These are phyloP conservation scores for Amphichorda felina DNA, from an alignment of 2,329 filamentous ascomycete species.

Conservation along the genomic window DNA sequence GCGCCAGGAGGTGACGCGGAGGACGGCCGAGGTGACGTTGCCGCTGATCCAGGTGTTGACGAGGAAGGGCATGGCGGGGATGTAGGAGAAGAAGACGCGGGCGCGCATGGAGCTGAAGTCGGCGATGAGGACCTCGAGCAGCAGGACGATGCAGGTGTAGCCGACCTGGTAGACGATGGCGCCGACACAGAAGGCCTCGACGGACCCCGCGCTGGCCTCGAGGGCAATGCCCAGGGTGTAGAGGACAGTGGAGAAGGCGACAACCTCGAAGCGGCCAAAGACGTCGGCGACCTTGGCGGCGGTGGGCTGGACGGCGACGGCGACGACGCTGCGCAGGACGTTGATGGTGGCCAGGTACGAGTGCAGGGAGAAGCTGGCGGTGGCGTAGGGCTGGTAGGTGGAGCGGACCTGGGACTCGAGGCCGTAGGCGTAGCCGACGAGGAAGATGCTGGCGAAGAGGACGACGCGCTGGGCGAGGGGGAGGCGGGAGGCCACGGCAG, in stretches of 20 bases:
- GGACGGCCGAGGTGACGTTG: conserved; percentile 37
- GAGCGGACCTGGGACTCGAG: conserved; percentile 39
- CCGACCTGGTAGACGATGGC: conserved; percentile 46
- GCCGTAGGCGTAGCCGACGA: conserved; percentile 49
- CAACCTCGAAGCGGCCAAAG: conserved; percentile 48
- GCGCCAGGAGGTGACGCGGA: conserved; percentile 39
- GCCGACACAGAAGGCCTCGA: conserved; percentile 39
- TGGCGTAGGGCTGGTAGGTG: conserved; percentile 43
- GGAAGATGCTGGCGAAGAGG: conserved; percentile 44
- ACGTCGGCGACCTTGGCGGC: conserved; percentile 52
- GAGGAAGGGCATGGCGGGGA: conserved; percentile 47
- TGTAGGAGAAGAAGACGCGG: conserved; percentile 48
- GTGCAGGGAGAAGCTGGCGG: conserved; percentile 36
- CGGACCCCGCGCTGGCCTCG: conserved; percentile 33
- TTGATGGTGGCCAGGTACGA: conserved; percentile 47
- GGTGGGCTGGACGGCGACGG: conserved; percentile 44
- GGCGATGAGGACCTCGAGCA: conserved; percentile 49
- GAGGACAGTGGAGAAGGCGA: conserved; percentile 41
- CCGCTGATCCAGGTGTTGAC: conserved; percentile 55
- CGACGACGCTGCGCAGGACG: conserved; percentile 45
- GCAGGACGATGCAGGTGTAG: conserved; percentile 42
- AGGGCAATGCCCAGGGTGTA: conserved; percentile 42
- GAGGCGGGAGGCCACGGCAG: conserved; percentile 33
- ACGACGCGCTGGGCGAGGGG: conserved; percentile 31
- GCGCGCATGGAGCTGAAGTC: conserved; percentile 48